A percentile compares a stretch with the other conserved stretches of the same genome.
phyloP scores from a whole-genome alignment of 2,329 filamentous ascomycete genomes.

The Beauveria sp. region DNA sequence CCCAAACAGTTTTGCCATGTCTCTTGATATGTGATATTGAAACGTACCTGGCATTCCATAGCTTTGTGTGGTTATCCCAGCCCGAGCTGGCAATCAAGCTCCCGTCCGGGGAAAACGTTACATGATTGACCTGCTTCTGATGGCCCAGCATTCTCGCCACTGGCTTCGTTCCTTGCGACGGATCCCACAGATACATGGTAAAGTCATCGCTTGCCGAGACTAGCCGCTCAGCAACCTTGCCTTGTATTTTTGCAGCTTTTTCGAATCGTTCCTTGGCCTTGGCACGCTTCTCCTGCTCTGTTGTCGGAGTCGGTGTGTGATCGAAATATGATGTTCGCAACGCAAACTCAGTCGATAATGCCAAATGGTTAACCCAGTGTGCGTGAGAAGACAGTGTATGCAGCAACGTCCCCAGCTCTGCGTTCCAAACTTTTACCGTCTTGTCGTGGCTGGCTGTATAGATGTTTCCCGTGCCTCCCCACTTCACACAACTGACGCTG shows the following conservation, averaged over 20 bases:
- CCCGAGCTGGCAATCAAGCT: conserved; percentile 77
- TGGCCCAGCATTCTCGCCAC: conserved; percentile 86
- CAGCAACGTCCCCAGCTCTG: conserved; percentile 67
- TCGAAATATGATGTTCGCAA: conserved; percentile 82
- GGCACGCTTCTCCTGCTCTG: conserved; percentile 60
- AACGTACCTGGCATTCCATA: conserved; percentile 70
- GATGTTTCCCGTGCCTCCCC: conserved; percentile 83
- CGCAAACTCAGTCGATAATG: conserved; percentile 86
- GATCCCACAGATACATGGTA: conserved; percentile 94
- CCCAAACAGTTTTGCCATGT: conserved; percentile 25
- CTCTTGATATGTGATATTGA: conserved; percentile 25
- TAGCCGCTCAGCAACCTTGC: conserved; percentile 71
- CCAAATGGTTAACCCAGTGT: conserved; percentile 93
- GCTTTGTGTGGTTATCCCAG: conserved; percentile 92
- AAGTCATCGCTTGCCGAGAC: conserved; percentile 93
- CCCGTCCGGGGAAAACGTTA: conserved; percentile 88
- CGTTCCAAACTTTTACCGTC: conserved; percentile 85
- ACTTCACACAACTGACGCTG: conserved; percentile 82
- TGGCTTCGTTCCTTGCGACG: conserved; percentile 68
- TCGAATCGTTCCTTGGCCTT: conserved; percentile 80
- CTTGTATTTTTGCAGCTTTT: conserved; percentile 70
- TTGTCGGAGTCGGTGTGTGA: conserved; percentile 62
- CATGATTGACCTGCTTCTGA: conserved; percentile 94
- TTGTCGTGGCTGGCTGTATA: conserved; percentile 88
- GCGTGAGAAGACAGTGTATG: conserved; percentile 77